Conservation (phyloP, 331 rosid genomes). For the Quercus phellos region DNA sequence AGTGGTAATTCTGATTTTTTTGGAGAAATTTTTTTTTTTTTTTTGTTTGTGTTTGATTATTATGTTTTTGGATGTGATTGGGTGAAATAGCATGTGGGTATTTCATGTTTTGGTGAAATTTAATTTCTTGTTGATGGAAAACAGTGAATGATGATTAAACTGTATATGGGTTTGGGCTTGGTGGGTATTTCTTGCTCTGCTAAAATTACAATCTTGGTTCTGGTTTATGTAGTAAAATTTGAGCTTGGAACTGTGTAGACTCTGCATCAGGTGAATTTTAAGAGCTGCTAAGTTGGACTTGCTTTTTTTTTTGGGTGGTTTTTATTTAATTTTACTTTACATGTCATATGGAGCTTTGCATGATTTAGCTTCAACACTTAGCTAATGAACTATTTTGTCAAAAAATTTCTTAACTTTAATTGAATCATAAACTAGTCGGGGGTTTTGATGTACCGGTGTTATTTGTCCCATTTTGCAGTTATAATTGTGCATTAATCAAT, state of each 20-base stretch:
- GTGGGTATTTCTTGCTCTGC: constrained; percentile 25
- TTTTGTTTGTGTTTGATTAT: background rate
- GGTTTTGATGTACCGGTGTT: background rate
- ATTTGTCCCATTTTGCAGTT: background rate
- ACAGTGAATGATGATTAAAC: background rate
- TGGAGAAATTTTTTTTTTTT: background rate
- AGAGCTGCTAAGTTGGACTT: constrained; percentile 6
- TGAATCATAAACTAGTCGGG: background rate
- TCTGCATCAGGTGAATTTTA: constrained; percentile 21
- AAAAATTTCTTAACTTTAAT: background rate
- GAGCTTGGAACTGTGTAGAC: constrained; percentile 27
- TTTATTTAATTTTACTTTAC: constrained; percentile 8
- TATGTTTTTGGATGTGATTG: constrained; percentile 34
- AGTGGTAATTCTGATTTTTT: constrained; percentile 17
- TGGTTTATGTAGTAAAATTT: constrained; percentile 12
- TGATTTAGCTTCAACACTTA: background rate
- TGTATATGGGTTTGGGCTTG: constrained; percentile 21
- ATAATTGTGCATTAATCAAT: background rate
- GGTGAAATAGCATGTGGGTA: constrained; percentile 35
- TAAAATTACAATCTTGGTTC: constrained; percentile 18
- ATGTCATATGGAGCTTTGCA: background rate
- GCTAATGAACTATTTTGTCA: background rate
- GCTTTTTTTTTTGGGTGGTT: background rate
- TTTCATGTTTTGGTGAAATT: constrained; percentile 20
- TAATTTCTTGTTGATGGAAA: constrained; percentile 20